Conservation (phyloP, 805 yeast genomes). For the Kluyveromyces aestuarii region DNA sequence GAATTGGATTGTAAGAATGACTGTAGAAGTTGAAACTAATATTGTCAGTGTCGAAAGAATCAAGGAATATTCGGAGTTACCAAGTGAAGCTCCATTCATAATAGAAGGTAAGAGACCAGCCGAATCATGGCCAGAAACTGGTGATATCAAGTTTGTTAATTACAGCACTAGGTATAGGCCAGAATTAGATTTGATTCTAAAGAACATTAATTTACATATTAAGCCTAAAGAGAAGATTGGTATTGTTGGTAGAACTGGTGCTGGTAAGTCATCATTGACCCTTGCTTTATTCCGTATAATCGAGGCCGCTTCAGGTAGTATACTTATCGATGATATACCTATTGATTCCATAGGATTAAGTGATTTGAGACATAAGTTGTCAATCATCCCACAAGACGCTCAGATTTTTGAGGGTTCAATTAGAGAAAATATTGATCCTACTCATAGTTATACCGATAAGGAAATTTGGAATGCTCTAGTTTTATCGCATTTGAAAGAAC, state of each 20-base stretch:
- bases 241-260: conserved; percentile 95
- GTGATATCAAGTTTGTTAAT: conserved; percentile 55
- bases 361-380: conserved; percentile 67
- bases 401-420: conserved; percentile 85
- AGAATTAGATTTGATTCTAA: conserved; percentile 71
- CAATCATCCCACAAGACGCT: conserved; percentile 91
- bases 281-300: conserved; percentile 78
- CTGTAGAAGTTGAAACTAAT: conserved; percentile 95
- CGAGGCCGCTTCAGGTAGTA: conserved; percentile 64
- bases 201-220: conserved; percentile 53
- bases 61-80: conserved; percentile 71
- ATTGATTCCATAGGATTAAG: conserved; percentile 61
- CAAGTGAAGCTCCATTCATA: conserved; percentile 76
- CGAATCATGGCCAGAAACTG: conserved; percentile 61
- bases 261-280: conserved; percentile 85
- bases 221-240: conserved; percentile 80
- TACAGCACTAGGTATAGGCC: conserved; percentile 82
- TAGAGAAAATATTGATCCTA: conserved; percentile 83
- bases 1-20: conserved; percentile 98
- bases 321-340: conserved; percentile 61
- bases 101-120: conserved; percentile 62
- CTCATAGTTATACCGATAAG: conserved; percentile 56
- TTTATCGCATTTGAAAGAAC: conserved; percentile 66
- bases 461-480: conserved; percentile 76
- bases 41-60: conserved; percentile 95